These are phyloP conservation scores for Fusarium denticulatum DNA, from an alignment of 2,329 filamentous ascomycete genomes.

Conservation along the genomic window DNA sequence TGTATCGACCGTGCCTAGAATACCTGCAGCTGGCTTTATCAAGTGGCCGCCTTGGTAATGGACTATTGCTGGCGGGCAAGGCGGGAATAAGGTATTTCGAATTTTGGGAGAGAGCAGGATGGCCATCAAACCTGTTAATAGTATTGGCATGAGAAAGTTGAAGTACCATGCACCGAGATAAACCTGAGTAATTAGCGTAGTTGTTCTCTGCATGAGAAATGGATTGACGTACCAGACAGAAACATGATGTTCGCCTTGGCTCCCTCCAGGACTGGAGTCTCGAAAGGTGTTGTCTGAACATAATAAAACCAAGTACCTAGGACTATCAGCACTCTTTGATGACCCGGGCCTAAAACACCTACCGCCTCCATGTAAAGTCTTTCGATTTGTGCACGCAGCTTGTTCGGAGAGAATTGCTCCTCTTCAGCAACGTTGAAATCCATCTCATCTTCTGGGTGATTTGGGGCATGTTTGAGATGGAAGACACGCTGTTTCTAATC, in stretches of 20 bases:
- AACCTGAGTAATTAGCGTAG: slow-evolving; percentile 38
- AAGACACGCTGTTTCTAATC: not conserved
- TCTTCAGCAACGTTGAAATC: slow-evolving; percentile 64
- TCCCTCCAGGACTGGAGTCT: slow-evolving; percentile 82
- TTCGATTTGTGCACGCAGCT: slow-evolving; percentile 79
- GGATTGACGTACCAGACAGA: slow-evolving; percentile 3
- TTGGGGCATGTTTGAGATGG: slow-evolving; percentile 1
- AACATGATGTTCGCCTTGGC: slow-evolving; percentile 63
- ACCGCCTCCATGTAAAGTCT: slow-evolving; percentile 81
- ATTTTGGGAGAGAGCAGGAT: slow-evolving; percentile 71
- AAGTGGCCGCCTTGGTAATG: slow-evolving; percentile 72
- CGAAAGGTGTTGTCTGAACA: slow-evolving; percentile 69
- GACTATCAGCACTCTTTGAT: not conserved
- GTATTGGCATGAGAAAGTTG: slow-evolving; percentile 70
- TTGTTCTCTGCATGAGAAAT: slow-evolving; percentile 51
- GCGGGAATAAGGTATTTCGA: slow-evolving; percentile 73
- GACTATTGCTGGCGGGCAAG: slow-evolving; percentile 77
- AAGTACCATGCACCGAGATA: slow-evolving; percentile 73
- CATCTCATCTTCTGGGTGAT: not conserved
- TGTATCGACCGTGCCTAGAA: slow-evolving; percentile 77
- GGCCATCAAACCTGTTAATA: slow-evolving; percentile 65
- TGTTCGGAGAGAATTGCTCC: slow-evolving; percentile 84
- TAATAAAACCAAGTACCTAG: not conserved
- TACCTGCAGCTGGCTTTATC: slow-evolving; percentile 77
- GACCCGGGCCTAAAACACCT: slow-evolving; percentile 50